Base-by-base conservation (phyloP, 2,329 filamentous ascomycete species). In the Didymella exigua region DNA sequence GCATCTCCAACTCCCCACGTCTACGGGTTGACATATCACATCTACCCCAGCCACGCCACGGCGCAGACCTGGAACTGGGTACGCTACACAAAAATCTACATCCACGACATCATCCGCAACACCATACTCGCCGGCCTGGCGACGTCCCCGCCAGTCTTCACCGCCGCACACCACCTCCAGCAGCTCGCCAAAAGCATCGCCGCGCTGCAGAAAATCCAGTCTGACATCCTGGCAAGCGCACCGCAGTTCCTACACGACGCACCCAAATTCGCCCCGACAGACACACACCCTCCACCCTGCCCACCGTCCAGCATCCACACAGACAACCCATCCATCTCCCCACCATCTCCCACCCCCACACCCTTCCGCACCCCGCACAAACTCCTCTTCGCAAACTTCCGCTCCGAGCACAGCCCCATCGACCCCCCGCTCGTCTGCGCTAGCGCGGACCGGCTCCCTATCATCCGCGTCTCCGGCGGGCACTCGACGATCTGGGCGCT, bases 41-140 rank as follows among this genome's bases (percentile, higher is more conserved):
- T 74, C 16, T 75, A 74, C 43, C 58, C 65, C 1, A 61, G 59
- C 24, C 58, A 66, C 10, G 53, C 62, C 8, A 59, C 67, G 2
- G 65, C 71, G 2, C 67, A 72, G 45, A 70, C 66, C 0, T 73
- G 71, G 70, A 73, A 73, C 30, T 74, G 68, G 67, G 61, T 71
- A 2, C 66, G 71, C 1, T 73, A 69, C 48, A 71, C 63, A 31
- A 56, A 69, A 1, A 70, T 75, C 10, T 72, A 72, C 43, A 57
- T 74, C 19, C 63, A 74, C 50, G 70, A 73, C 47, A 73, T 74
- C 46, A 68, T 74, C 30, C 70, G 71, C 16, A 72, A 71, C 37
- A 54, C 59, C 4, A 61, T 72, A 14, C 53, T 73, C 1, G 46
- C 56, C 2, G 71, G 70, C 10, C 63, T 73, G 26, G 53, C 66